Evolutionary conservation across 352 stramenopile genomes (phyloP).

Genomic region (Plasmopara halstedii): DNA sequence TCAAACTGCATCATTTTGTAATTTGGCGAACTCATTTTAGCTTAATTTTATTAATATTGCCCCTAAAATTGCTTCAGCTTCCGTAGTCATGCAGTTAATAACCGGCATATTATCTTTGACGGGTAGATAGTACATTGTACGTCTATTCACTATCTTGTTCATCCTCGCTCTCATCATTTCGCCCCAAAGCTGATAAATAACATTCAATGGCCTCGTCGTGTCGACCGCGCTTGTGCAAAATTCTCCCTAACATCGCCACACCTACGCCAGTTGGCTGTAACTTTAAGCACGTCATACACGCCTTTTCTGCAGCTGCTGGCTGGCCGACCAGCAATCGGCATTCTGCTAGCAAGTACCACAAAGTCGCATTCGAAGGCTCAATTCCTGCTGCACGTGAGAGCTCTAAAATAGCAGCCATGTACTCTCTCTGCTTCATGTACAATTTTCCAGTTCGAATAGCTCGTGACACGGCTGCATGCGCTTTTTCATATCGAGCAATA

Average conservation of each 20-base stretch:
- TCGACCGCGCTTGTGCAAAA: constrained; percentile 43
- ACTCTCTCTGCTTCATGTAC: constrained; percentile 46
- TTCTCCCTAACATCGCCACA: constrained; percentile 40
- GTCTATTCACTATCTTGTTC: constrained; percentile 28
- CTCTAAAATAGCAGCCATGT: constrained; percentile 54
- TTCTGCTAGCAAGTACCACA: constrained; percentile 51
- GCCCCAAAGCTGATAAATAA: constrained; percentile 54
- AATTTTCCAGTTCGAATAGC: constrained; percentile 27
- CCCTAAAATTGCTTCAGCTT: no score
- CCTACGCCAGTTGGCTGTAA: constrained; percentile 26
- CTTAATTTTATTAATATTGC: no score
- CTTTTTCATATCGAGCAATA: constrained; percentile 39
- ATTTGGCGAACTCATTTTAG: no score
- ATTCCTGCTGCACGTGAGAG: constrained; percentile 36
- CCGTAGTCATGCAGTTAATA: no score
- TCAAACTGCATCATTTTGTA: no score
- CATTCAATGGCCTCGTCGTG: constrained; percentile 50
- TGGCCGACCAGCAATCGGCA: constrained; percentile 44
- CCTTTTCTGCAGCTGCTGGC: constrained; percentile 37
- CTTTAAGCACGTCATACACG: constrained; percentile 49
- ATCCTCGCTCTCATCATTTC: constrained; percentile 26
- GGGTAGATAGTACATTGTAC: constrained; percentile 22
- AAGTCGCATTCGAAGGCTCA: constrained; percentile 37
- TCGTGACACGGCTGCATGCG: constrained; percentile 33
- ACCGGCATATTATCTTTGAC: constrained; percentile 16